These are phyloP conservation scores for Magnaporthiopsis poae DNA, from an alignment of 2,329 filamentous ascomycete species.

Conservation along the genomic window DNA sequence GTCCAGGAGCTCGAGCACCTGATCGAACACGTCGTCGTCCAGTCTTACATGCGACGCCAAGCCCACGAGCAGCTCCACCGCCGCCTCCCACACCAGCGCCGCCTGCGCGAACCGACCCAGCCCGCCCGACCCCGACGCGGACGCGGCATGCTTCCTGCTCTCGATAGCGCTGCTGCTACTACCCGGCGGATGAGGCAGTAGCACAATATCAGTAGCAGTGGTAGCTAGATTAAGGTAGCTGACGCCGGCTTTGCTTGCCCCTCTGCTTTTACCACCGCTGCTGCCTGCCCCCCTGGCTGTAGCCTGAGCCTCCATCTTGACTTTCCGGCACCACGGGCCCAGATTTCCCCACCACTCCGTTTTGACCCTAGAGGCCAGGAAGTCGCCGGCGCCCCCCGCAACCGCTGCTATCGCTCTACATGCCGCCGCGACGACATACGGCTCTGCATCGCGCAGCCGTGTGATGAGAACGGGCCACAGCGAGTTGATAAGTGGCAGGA, in stretches of 20 bases:
- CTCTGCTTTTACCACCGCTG: conserved; percentile 8
- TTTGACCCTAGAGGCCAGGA: conserved; percentile 66
- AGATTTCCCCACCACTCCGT: conserved; percentile 57
- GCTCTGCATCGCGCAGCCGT: conserved; percentile 56
- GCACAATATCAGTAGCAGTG: conserved; percentile 1
- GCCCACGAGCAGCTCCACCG: conserved; percentile 47
- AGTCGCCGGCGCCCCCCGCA: conserved; percentile 66
- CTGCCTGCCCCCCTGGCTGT: conserved; percentile 6
- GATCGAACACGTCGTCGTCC: conserved; percentile 61
- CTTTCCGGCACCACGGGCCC: conserved; percentile 36
- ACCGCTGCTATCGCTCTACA: conserved; percentile 59
- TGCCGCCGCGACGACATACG: conserved; percentile 60
- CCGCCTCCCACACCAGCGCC: conserved; percentile 54
- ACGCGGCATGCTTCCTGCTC: conserved; percentile 7
- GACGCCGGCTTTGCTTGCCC: neutral
- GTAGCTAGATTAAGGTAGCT: conserved; percentile 1
- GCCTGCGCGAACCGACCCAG: conserved; percentile 52
- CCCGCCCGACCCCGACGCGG: conserved; percentile 19
- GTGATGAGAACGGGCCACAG: conserved; percentile 75
- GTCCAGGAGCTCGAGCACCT: conserved; percentile 54
- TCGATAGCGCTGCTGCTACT: neutral
- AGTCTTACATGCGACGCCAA: conserved; percentile 55
- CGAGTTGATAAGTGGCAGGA: conserved; percentile 79
- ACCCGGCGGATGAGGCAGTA: neutral
- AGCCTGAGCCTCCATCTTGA: conserved; percentile 29